Conservation (phyloP, 768 basidiomycete species). For the Suillus subaureus region DNA sequence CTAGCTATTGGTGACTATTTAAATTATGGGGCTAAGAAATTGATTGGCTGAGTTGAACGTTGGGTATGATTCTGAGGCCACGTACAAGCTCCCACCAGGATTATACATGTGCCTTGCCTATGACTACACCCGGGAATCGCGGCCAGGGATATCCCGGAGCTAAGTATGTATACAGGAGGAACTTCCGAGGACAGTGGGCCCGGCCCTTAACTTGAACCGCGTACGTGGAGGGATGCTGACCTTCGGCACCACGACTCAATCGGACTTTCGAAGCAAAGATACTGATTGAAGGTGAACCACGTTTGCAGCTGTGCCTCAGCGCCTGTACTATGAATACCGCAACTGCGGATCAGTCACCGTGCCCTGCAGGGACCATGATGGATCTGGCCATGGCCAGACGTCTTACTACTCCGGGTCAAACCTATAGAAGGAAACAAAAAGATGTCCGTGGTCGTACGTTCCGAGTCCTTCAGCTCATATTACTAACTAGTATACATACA, state of each 20-base stretch:
- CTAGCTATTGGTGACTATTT: no score
- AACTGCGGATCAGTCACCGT: neutral
- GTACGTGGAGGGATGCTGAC: neutral
- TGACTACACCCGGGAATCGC: neutral
- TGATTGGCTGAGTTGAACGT: no score
- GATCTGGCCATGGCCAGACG: no score
- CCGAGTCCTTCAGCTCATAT: no score
- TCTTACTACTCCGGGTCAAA: no score
- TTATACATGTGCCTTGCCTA: neutral
- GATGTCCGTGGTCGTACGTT: no score
- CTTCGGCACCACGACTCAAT: neutral
- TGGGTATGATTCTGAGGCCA: no score
- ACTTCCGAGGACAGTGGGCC: no score
- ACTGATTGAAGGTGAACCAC: no score
- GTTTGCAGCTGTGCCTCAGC: neutral
- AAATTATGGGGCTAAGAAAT: neutral
- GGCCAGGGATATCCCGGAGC: neutral
- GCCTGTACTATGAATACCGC: neutral
- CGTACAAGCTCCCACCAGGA: no score
- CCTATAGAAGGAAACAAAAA: neutral
- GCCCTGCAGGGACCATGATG: neutral
- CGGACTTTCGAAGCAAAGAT: neutral
- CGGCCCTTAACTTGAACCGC: neutral
- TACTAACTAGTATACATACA: neutral
- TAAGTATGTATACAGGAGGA: neutral